Evolutionary conservation across 2,329 filamentous ascomycete genomes (phyloP).

Genomic region (Penicillium hordei): DNA sequence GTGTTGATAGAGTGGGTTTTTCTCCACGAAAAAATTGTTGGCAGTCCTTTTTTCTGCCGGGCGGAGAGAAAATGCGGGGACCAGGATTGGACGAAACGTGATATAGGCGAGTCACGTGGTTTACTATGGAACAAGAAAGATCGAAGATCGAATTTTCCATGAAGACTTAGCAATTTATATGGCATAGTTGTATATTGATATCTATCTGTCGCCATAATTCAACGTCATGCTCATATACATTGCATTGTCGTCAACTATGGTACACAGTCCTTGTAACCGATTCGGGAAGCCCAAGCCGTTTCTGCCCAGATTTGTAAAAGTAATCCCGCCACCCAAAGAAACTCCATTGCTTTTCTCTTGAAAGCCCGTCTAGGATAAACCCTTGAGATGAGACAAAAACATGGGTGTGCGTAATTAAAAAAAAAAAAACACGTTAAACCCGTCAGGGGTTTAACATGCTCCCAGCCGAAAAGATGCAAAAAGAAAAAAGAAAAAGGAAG

Average conservation of each 20-base stretch:
- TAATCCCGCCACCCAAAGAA: slow-evolving; percentile 27
- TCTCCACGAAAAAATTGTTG: slow-evolving; percentile 31
- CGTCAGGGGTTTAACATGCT: slow-evolving; percentile 13
- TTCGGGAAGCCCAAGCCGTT: slow-evolving; percentile 12
- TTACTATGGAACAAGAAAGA: not conserved
- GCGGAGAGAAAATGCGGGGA: slow-evolving; percentile 23
- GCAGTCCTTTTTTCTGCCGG: slow-evolving; percentile 27
- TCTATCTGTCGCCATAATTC: not conserved
- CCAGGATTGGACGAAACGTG: slow-evolving; percentile 18
- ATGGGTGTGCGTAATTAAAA: slow-evolving; percentile 18
- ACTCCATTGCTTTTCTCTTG: slow-evolving; percentile 38
- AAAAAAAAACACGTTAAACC: slow-evolving; percentile 13
- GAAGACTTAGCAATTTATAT: not conserved
- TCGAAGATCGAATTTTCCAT: not conserved
- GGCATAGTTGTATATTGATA: not conserved
- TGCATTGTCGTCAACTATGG: slow-evolving; percentile 22
- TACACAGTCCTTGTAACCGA: slow-evolving; percentile 22
- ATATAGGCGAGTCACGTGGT: slow-evolving; percentile 22
- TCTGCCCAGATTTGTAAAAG: slow-evolving; percentile 16
- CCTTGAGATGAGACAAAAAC: slow-evolving; percentile 19
- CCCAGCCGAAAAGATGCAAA: slow-evolving; percentile 25
- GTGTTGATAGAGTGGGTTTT: slow-evolving; percentile 24
- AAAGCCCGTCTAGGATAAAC: slow-evolving; percentile 21
- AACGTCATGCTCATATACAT: slow-evolving; percentile 19
- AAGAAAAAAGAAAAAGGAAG: not conserved